These are phyloP conservation scores for Lophiotrema nucula DNA, from an alignment of 495 filamentous ascomycete species.

Conservation along the genomic window DNA sequence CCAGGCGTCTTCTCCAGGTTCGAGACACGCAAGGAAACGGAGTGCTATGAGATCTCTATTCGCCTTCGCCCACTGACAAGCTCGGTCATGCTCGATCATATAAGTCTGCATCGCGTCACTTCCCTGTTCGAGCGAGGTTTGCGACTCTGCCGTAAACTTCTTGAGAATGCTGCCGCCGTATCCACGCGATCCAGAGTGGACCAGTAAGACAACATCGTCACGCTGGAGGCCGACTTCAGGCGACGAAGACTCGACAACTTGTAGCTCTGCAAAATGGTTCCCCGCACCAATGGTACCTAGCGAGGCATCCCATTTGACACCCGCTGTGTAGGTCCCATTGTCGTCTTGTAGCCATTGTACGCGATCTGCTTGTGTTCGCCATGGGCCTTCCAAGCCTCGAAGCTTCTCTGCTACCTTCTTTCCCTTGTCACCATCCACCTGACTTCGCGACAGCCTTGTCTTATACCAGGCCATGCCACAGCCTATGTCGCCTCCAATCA, in stretches of 20 bases:
- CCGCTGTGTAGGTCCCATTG: constrained; percentile 15
- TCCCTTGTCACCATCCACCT: constrained; percentile 38
- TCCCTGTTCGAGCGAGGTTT: constrained; percentile 29
- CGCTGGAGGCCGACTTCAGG: constrained; percentile 3
- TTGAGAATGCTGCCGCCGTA: constrained; percentile 44
- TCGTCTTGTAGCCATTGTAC: constrained; percentile 36
- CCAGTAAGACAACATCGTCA: constrained; percentile 44
- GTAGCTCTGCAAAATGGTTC: constrained; percentile 40
- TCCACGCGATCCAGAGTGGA: constrained; percentile 46
- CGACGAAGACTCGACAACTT: constrained; percentile 29
- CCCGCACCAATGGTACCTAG: constrained; percentile 46
- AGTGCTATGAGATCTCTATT: too few species aligned
- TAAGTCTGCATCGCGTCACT: constrained; percentile 32
- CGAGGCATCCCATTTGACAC: constrained; percentile 36
- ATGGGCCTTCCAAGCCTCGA: constrained; percentile 41
- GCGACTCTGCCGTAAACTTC: constrained; percentile 28
- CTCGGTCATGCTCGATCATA: constrained; percentile 39
- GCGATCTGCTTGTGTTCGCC: constrained; percentile 35
- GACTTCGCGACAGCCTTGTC: constrained; percentile 34
- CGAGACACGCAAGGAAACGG: too few species aligned
- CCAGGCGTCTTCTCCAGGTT: too few species aligned
- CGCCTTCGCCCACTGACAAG: too few species aligned
- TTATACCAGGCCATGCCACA: too few species aligned
- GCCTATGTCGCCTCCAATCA: too few species aligned
- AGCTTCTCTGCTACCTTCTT: constrained; percentile 41